These are phyloP conservation scores for Paraconiothyrium sp. DNA, from an alignment of 2,329 filamentous ascomycete genomes.

Conservation along the genomic window DNA sequence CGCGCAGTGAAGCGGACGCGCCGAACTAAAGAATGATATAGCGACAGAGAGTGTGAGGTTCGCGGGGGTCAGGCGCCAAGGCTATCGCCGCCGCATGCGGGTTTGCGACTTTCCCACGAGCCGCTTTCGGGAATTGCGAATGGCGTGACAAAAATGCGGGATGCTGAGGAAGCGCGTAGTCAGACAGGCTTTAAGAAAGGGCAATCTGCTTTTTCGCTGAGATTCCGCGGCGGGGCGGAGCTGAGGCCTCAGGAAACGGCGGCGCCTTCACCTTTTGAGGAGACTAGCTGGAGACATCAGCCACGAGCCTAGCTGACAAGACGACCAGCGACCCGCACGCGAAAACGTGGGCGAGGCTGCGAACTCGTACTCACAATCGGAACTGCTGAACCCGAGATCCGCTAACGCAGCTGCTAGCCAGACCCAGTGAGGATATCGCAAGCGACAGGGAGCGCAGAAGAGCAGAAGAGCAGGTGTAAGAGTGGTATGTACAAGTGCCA, in stretches of 20 bases:
- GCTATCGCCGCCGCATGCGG: conserved; percentile 4
- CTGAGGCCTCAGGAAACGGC: conserved; percentile 7
- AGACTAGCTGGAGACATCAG: conserved; percentile 13
- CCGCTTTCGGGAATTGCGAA: conserved; percentile 34
- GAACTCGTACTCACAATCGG: conserved; percentile 9
- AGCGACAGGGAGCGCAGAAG: background rate
- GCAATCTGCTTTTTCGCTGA: background rate
- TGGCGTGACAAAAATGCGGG: conserved; percentile 34
- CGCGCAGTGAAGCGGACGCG: conserved; percentile 16
- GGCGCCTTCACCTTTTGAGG: conserved; percentile 13
- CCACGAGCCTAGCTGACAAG: conserved; percentile 2
- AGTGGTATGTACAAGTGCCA: background rate
- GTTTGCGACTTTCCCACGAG: conserved; percentile 22
- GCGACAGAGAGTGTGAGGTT: conserved; percentile 14
- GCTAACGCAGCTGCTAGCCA: conserved; percentile 2
- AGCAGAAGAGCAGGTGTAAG: background rate
- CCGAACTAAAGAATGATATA: conserved; percentile 21
- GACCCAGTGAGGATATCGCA: conserved; percentile 6
- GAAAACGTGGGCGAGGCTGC: conserved; percentile 10
- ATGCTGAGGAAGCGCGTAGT: conserved; percentile 28
- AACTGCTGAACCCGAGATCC: conserved; percentile 1
- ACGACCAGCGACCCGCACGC: conserved; percentile 6
- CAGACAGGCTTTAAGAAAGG: conserved; percentile 19
- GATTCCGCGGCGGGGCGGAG: conserved; percentile 8
- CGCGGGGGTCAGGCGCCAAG: conserved; percentile 13